Evolutionary conservation across 2,329 filamentous ascomycete species (phyloP).

Genomic region (Boeremia exigua): DNA sequence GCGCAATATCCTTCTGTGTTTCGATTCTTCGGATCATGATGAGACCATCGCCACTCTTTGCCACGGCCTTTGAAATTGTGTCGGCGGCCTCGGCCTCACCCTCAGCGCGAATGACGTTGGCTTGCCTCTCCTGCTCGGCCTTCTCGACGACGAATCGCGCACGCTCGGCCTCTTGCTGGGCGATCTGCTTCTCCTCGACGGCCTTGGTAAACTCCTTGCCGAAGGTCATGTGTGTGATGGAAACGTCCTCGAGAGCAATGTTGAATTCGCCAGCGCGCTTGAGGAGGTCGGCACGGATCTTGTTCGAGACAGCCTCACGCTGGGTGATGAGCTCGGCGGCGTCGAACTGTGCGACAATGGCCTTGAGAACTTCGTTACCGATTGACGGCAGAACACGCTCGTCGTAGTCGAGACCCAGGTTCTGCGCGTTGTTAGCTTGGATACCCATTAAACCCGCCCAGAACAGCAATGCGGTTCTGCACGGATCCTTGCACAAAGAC

Average conservation of each 20-base stretch:
- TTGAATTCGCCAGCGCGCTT: slow-evolving; percentile 97
- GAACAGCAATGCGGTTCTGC: not conserved
- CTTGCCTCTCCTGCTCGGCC: slow-evolving; percentile 97
- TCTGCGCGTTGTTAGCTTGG: slow-evolving; percentile 60
- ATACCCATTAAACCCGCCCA: too few relatives aligned
- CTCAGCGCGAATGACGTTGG: slow-evolving; percentile 97
- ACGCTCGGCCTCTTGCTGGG: slow-evolving; percentile 97
- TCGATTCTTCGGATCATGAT: slow-evolving; percentile 97
- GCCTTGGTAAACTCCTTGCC: slow-evolving; percentile 98
- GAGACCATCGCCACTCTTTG: slow-evolving; percentile 90
- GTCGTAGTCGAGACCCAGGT: slow-evolving; percentile 97
- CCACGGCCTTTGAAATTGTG: slow-evolving; percentile 90
- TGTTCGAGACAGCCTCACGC: slow-evolving; percentile 93
- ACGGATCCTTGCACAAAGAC: slow-evolving; percentile 28
- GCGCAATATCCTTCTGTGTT: slow-evolving; percentile 92
- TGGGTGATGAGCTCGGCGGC: slow-evolving; percentile 83
- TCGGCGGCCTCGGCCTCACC: slow-evolving; percentile 97
- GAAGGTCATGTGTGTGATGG: slow-evolving; percentile 99
- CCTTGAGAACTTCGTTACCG: slow-evolving; percentile 62
- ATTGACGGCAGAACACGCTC: slow-evolving; percentile 64
- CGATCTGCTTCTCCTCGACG: slow-evolving; percentile 99
- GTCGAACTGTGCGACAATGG: slow-evolving; percentile 61
- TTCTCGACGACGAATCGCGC: slow-evolving; percentile 98
- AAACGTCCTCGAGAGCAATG: slow-evolving; percentile 97
- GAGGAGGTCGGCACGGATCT: slow-evolving; percentile 90